These are phyloP conservation scores for Phaeoacremonium minimum DNA, from an alignment of 2,329 filamentous ascomycete genomes.

Conservation along the genomic window DNA sequence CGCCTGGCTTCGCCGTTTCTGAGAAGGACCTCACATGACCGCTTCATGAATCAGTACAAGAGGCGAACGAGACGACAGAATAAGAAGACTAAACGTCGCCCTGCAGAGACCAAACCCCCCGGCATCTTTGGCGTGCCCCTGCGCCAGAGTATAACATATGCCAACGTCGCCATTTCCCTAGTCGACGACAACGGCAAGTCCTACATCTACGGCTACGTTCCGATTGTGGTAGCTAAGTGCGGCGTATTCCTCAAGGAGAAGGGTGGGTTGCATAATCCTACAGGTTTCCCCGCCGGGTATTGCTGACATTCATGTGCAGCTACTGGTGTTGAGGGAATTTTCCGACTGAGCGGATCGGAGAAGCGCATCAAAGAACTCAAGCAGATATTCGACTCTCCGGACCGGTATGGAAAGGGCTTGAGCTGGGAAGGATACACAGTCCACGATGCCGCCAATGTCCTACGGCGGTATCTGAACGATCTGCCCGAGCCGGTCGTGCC, in stretches of 20 bases:
- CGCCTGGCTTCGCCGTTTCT: background rate
- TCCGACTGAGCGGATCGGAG: constrained; percentile 90
- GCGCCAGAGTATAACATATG: constrained; percentile 91
- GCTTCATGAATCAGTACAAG: constrained; percentile 2
- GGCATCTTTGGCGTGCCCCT: constrained; percentile 95
- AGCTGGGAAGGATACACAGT: constrained; percentile 98
- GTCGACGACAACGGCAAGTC: constrained; percentile 89
- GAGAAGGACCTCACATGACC: background rate
- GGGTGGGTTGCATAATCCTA: constrained; percentile 52
- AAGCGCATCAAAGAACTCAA: constrained; percentile 98
- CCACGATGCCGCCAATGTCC: constrained; percentile 94
- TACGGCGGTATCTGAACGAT: constrained; percentile 92
- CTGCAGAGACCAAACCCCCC: constrained; percentile 45
- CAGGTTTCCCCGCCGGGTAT: background rate
- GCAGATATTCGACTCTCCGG: constrained; percentile 86
- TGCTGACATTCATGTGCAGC: constrained; percentile 47
- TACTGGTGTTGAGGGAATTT: constrained; percentile 92
- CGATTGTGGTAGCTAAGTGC: constrained; percentile 97
- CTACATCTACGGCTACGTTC: constrained; percentile 98
- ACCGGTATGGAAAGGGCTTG: constrained; percentile 92
- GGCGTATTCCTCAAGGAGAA: constrained; percentile 97
- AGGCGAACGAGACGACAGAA: constrained; percentile 7
- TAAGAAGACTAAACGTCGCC: too few species aligned
- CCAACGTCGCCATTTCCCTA: constrained; percentile 95
- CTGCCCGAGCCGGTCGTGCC: constrained; percentile 96